phyloP scores from a whole-genome alignment of 345 rosid species.

The Barbarea vulgaris region DNA sequence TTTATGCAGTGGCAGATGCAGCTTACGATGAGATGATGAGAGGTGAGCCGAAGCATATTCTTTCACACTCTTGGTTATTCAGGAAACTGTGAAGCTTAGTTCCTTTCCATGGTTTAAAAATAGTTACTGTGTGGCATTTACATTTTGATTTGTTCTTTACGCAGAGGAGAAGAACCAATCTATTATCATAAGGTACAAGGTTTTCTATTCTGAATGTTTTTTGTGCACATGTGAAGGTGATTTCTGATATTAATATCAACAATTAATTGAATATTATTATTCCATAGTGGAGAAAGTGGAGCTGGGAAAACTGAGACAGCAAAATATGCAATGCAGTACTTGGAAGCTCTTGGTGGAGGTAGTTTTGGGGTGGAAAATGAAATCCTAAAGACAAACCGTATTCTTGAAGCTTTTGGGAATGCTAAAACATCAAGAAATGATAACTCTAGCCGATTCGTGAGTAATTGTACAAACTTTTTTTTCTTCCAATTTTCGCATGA shows the following conservation, averaged over 20 bases:
- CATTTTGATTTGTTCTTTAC: background rate
- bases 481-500: background rate
- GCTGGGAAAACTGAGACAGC: conserved; percentile 98
- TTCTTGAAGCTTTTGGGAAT: conserved; percentile 97
- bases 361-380: conserved; percentile 61
- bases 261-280: background rate
- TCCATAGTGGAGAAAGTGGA: conserved; percentile 92
- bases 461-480: background rate
- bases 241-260: background rate
- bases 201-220: background rate
- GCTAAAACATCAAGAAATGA: conserved; percentile 86
- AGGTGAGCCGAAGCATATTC: conserved; percentile 48
- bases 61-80: conserved; percentile 5
- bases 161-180: conserved; percentile 86
- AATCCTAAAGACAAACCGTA: conserved; percentile 62
- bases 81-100: background rate
- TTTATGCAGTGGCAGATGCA: conserved; percentile 69
- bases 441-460: conserved; percentile 91
- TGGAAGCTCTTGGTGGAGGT: conserved; percentile 82
- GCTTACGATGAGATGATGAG: conserved; percentile 88
- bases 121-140: background rate
- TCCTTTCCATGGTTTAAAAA: background rate
- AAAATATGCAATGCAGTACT: conserved; percentile 80
- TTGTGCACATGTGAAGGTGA: conserved; percentile 3
- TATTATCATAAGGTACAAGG: conserved; percentile 74